phyloP scores from a whole-genome alignment of 1,139 yeast species.

The Kodamaea anthophila region DNA sequence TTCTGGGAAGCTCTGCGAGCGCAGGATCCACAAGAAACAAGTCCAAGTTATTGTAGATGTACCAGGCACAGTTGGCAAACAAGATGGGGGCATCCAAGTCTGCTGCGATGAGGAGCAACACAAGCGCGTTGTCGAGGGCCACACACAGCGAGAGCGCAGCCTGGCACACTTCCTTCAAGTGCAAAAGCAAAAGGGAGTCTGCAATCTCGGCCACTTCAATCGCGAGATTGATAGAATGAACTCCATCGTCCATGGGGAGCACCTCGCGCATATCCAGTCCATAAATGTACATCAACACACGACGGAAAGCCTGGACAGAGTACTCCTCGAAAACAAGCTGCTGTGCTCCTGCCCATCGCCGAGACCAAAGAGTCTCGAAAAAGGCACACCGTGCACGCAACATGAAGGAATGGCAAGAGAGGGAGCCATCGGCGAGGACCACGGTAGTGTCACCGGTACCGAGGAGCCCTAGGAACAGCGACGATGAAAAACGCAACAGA shows the following conservation, averaged over 20 bases:
- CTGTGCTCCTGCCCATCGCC: constrained; percentile 50
- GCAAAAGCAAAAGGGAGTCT: constrained; percentile 58
- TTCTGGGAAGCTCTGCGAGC: constrained; percentile 24
- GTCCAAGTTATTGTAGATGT: constrained; percentile 61
- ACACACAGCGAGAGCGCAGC: constrained; percentile 55
- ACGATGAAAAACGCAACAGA: too few species aligned
- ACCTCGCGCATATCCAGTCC: constrained; percentile 45
- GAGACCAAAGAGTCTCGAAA: constrained; percentile 55
- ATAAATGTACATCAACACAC: constrained; percentile 51
- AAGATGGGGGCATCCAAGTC: constrained; percentile 48
- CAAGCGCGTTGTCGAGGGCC: constrained; percentile 53
- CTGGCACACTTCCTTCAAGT: constrained; percentile 58
- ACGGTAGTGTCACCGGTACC: constrained; percentile 19
- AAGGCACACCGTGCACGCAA: constrained; percentile 53
- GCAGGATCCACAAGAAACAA: constrained; percentile 48
- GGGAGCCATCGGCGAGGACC: constrained; percentile 35
- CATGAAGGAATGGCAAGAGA: constrained; percentile 44
- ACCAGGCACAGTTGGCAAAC: constrained; percentile 60
- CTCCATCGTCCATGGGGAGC: constrained; percentile 31
- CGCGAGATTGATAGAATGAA: constrained; percentile 43
- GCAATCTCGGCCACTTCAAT: constrained; percentile 57
- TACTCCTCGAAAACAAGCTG: too few species aligned
- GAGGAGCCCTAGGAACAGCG: too few species aligned
- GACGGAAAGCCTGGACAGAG: constrained; percentile 35
- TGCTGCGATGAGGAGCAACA: constrained; percentile 51